phyloP scores from a whole-genome alignment of 768 basidiomycete species.

The Russula sp. region DNA sequence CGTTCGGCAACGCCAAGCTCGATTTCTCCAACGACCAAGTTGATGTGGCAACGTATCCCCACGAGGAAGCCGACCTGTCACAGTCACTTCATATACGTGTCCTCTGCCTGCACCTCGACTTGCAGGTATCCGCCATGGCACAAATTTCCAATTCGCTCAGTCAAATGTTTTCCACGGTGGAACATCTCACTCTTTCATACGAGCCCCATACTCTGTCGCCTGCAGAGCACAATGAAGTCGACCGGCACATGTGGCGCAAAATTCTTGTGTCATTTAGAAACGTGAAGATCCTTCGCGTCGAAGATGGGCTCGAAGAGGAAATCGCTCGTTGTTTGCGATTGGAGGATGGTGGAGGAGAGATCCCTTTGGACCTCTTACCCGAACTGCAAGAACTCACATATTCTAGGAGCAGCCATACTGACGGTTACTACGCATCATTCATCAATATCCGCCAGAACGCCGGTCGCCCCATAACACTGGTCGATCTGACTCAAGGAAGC shows the following conservation, averaged over 20 bases:
- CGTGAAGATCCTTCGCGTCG: background rate
- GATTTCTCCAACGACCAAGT: background rate
- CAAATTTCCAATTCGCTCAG: background rate
- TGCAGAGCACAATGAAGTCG: background rate
- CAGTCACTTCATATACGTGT: background rate
- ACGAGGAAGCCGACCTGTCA: background rate
- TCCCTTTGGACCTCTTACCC: background rate
- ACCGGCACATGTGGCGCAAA: background rate
- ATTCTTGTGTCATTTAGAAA: background rate
- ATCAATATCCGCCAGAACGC: background rate
- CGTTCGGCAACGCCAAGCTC: background rate
- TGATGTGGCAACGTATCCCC: background rate
- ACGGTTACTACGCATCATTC: background rate
- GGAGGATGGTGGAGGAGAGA: background rate
- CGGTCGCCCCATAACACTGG: background rate
- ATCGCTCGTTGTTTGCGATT: background rate
- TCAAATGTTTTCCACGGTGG: background rate
- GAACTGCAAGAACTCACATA: background rate
- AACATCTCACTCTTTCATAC: background rate
- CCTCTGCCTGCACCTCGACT: background rate
- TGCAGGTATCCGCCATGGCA: background rate
- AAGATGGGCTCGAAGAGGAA: no score
- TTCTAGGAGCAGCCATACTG: background rate
- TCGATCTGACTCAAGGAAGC: background rate
- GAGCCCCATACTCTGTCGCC: background rate